Base-by-base conservation (phyloP, 768 basidiomycete genomes). In the Aureoboletus auriporus region DNA sequence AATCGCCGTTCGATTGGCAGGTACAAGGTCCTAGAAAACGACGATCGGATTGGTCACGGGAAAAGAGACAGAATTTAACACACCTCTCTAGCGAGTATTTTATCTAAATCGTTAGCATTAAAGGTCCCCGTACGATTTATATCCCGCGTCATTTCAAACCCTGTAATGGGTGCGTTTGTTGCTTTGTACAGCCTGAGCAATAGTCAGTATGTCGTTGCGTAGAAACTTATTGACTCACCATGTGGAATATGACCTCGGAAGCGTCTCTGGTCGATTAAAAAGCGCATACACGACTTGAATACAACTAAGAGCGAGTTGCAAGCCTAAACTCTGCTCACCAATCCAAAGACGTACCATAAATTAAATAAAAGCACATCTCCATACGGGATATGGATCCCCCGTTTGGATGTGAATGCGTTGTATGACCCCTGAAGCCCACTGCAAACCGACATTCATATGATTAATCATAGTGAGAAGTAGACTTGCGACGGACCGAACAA, bases 351-450 rank as follows among this genome's bases (percentile, higher is more conserved):
- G 10, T 60, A 89, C 85, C 81, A 82, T 5, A 93, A 58, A 1
- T 83, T 74, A 59, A 97, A 96, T 9, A 95, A 77, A 8, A 94
- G 64, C 0, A 90, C 78, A 39, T 86, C 88, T 5, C 94, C 94
- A 62, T 93, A 75, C 1, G 93, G 93, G 13, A 97, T 74, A 38
- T 70, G 71, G 38, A 93, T 74, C 28, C 82, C 81, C 27, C 78
- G 78, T 55, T 78, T 79, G 2, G 75, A 75, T 1, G 90, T 82
- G 57, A 83, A 84, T 8, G 81, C 77, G 59, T 94, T 95, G 64
- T 89, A 95, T 1, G 84, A 82, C 2, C 91, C 93, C 65, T 97
- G 94, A 6, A 97, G 72, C 3, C 94, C 93, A 40, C 93, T 91
- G 46, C 23, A 28, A 46, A 29, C 28, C 27, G 52, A 12, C 17